Evolutionary conservation across 2,329 filamentous ascomycete species (phyloP).

Genomic region (Parascedosporium putredinis): DNA sequence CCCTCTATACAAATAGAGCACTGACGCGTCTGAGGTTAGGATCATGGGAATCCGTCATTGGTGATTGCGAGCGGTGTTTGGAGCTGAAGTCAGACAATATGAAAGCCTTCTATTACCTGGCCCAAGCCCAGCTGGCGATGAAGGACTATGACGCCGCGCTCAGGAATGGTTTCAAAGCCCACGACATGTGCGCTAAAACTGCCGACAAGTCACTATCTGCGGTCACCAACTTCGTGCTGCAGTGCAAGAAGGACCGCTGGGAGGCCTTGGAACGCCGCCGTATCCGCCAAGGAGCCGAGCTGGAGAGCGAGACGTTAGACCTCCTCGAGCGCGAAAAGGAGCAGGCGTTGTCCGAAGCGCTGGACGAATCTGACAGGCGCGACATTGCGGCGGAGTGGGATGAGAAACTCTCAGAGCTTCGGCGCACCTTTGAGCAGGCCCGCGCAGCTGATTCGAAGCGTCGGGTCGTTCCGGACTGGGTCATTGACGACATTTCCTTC

Average conservation of each 20-base stretch:
- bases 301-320: conserved; percentile 50
- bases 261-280: conserved; percentile 59
- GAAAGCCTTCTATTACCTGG: conserved; percentile 77
- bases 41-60: conserved; percentile 63
- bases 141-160: conserved; percentile 55
- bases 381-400: conserved; percentile 38
- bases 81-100: conserved; percentile 54
- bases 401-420: conserved; percentile 33
- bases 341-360: conserved; percentile 25
- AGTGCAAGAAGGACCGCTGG: conserved; percentile 81
- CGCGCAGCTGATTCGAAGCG: conserved; percentile 31
- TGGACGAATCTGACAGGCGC: conserved; percentile 34
- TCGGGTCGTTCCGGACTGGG: conserved; percentile 62
- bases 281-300: conserved; percentile 39
- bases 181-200: conserved; percentile 53
- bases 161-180: conserved; percentile 58
- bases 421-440: conserved; percentile 41
- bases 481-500: conserved; percentile 67
- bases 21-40: conserved; percentile 68
- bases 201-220: conserved; percentile 58
- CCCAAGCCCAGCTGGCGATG: conserved; percentile 71
- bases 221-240: conserved; percentile 64
- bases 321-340: conserved; percentile 36
- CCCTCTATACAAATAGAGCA: conserved; percentile 82
- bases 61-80: conserved; percentile 69